phyloP scores from a whole-genome alignment of 2,329 filamentous ascomycete genomes.

The Exserohilum turcica region DNA sequence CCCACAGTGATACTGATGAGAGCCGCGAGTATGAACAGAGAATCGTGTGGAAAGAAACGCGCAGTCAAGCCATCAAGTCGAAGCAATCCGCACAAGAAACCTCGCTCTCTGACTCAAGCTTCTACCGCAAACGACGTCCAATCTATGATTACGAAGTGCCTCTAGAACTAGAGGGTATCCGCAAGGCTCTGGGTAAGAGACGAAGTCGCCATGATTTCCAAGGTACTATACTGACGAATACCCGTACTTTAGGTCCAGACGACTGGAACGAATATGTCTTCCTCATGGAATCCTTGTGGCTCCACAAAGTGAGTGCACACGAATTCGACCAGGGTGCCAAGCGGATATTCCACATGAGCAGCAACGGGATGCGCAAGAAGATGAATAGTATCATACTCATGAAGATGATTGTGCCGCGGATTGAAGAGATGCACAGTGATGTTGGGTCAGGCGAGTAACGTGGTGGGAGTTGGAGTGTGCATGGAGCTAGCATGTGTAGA shows the following conservation, averaged over 20 bases:
- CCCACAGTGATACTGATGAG: not conserved
- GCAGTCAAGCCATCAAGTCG: not conserved
- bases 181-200: constrained; percentile 16
- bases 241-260: not conserved
- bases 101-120: too few species aligned
- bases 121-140: not conserved
- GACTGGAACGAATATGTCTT: constrained; percentile 24
- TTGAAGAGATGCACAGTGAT: not conserved
- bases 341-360: constrained; percentile 10
- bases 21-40: too few species aligned
- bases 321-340: constrained; percentile 8
- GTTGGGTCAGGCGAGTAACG: not conserved
- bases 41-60: not conserved
- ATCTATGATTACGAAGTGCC: constrained; percentile 13
- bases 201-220: not conserved
- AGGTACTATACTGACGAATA: not conserved
- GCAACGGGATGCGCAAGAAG: constrained; percentile 4
- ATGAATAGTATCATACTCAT: constrained; percentile 11
- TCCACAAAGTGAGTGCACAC: constrained; percentile 3
- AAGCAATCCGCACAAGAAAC: not conserved
- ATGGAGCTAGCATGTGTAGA: too few species aligned
- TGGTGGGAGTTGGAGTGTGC: constrained; percentile 3
- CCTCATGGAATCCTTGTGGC: constrained; percentile 13
- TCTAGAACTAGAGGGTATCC: constrained; percentile 11
- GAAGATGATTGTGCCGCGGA: constrained; percentile 10